phyloP scores from a whole-genome alignment of 2,329 filamentous ascomycete genomes.

The Fusarium nodosum region DNA sequence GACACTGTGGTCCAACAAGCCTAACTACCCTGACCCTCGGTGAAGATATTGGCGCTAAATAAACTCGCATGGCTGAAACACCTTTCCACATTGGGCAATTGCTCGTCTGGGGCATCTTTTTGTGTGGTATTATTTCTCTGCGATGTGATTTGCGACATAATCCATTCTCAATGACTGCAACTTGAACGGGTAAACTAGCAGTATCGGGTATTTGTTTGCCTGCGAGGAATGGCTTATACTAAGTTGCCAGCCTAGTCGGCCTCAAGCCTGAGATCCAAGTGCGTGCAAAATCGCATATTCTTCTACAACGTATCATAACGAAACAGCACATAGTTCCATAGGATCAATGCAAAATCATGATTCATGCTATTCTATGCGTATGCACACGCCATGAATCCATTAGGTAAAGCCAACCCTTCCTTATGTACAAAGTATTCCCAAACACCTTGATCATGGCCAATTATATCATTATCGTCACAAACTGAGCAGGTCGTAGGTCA shows the following conservation, averaged over 20 bases:
- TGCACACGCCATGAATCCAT: not conserved
- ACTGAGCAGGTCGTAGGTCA: not conserved
- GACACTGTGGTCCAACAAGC: slow-evolving; percentile 9
- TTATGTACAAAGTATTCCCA: not conserved
- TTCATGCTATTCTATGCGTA: not conserved
- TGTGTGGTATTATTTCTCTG: slow-evolving; percentile 14
- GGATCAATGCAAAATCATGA: not conserved
- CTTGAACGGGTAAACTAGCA: not conserved
- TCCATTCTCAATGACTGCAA: not conserved
- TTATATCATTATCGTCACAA: not conserved
- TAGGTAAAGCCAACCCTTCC: slow-evolving; percentile 2
- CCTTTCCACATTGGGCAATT: slow-evolving; percentile 41
- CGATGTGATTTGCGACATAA: slow-evolving; percentile 1
- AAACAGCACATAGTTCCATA: not conserved
- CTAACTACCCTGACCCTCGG: slow-evolving; percentile 12
- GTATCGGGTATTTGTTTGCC: not conserved
- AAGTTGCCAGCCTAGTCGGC: not conserved
- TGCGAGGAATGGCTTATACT: not conserved
- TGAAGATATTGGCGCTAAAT: slow-evolving; percentile 28
- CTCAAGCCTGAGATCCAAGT: not conserved
- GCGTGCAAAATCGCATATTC: not conserved
- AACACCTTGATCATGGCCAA: slow-evolving; percentile 1
- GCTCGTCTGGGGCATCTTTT: slow-evolving; percentile 38
- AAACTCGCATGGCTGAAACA: slow-evolving; percentile 17
- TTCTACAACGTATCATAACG: not conserved